These are phyloP conservation scores for Blepharisma stoltei DNA, from an alignment of 73 alveolate species.

Conservation along the genomic window DNA sequence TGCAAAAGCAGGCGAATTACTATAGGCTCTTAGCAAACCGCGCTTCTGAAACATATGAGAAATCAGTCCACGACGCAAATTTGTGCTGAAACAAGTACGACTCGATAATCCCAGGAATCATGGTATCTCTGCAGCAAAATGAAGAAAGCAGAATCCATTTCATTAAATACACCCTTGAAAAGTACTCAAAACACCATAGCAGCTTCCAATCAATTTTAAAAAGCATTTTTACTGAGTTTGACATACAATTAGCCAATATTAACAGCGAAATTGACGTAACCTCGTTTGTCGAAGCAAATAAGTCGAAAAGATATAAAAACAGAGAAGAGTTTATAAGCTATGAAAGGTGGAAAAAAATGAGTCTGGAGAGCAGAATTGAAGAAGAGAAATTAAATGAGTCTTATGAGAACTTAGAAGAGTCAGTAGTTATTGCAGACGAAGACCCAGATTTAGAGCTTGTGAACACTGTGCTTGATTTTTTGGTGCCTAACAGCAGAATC, in stretches of 20 bases:
- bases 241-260: neutral
- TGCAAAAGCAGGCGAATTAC: neutral
- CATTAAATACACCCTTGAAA: constrained; percentile 8
- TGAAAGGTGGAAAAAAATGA: neutral
- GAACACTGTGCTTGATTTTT: neutral
- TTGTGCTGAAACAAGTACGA: neutral
- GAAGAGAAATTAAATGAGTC: constrained; percentile 10
- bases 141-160: constrained; percentile 22
- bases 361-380: neutral
- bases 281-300: constrained; percentile 6
- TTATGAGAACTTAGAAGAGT: neutral
- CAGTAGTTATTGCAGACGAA: neutral
- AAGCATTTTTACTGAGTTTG: neutral
- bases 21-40: neutral
- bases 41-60: neutral
- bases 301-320: neutral
- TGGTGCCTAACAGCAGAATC: neutral
- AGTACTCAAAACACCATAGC: neutral
- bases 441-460: neutral
- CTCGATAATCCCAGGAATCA: constrained; percentile 13
- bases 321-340: neutral
- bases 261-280: constrained; percentile 4
- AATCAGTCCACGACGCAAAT: neutral
- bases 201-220: neutral
- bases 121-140: constrained; percentile 12